Evolutionary conservation across 2,329 filamentous ascomycete species (phyloP).

Genomic region (Monilinia laxa): DNA sequence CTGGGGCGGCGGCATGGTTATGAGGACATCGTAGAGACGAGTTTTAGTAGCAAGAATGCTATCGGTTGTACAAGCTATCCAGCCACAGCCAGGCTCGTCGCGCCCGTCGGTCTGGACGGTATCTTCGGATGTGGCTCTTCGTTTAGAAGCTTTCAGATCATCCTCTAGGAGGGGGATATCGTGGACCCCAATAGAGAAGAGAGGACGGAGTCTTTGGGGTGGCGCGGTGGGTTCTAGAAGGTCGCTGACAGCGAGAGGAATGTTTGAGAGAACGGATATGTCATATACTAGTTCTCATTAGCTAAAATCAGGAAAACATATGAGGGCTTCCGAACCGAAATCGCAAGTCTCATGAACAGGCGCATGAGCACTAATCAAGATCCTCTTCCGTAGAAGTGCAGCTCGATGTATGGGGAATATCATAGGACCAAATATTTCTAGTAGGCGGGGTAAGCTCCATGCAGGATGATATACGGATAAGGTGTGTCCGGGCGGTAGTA

Average conservation of each 20-base stretch:
- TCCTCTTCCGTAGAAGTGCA: conserved; percentile 80
- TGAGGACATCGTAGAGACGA: conserved; percentile 83
- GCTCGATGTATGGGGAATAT: conserved; percentile 90
- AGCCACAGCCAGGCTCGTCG: conserved; percentile 61
- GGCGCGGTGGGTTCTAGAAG: conserved; percentile 63
- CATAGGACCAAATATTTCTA: conserved; percentile 84
- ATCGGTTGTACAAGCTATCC: conserved; percentile 95
- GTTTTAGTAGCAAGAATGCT: conserved; percentile 86
- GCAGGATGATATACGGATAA: conserved; percentile 82
- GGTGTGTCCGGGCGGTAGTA: conserved; percentile 60
- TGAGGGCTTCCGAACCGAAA: conserved; percentile 62
- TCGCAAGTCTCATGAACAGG: conserved; percentile 85
- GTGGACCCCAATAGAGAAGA: conserved; percentile 93
- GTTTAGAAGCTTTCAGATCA: conserved; percentile 51
- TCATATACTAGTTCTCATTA: conserved; percentile 70
- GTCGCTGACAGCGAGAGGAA: conserved; percentile 72
- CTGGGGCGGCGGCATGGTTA: conserved; percentile 71
- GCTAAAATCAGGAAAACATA: conserved; percentile 20
- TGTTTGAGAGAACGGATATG: conserved; percentile 86
- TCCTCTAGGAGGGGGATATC: conserved; percentile 79
- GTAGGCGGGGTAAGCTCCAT: conserved; percentile 71
- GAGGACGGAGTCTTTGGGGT: conserved; percentile 67
- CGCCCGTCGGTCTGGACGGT: conserved; percentile 39
- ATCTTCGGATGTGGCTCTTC: conserved; percentile 39
- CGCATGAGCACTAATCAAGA: conserved; percentile 81